Evolutionary conservation across 2,329 filamentous ascomycete species (phyloP), one percentile per base, ranked within the genome.

Genomic region (Aspergillus candidus): DNA sequence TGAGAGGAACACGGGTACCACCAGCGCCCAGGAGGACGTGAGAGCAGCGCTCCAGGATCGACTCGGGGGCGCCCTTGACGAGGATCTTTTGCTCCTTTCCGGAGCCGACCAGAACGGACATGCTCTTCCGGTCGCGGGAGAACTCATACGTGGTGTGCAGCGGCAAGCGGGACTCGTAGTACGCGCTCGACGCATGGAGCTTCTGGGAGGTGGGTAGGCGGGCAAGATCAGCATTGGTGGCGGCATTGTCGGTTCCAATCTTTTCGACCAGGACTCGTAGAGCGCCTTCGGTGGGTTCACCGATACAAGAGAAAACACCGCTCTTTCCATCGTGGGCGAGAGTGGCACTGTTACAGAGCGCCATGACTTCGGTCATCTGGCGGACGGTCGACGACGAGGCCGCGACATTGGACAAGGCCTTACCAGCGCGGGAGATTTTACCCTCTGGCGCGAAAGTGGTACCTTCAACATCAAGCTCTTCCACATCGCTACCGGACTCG

Each of bases 101-200:
- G 43, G 78, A 77, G 53, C 84, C 78, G 50, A 94, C 88, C 47
- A 97, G 73, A 31, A 98, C 94, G 38, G 93, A 98, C 93, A 98
- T 98, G 70, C 91, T 97, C 80, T 98, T 98, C 51, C 93, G 82
- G 68, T 98, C 93, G 57, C 93, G 83, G 1, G 93, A 97, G 71
- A 98, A 98, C 65, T 98, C 93, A 58, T 88, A 98, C 10, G 89
- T 95, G 7, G 90, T 84, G 44, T 95, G 76, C 34, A 85, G 82
- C 41, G 82, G 80, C 39, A 83, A 79, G 54, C 80, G 78, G 54
- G 81, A 76, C 70, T 94, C 90, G 65, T 95, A 96, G 70, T 83
- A 83, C 52, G 82, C 78, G 72, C 89, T 97, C 47, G 88, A 83
- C 58, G 84, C 80, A 71, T 97, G 86, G 33, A 93, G 76, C 51